Conservation (phyloP, 305 asterid genomes). For the Plantago coronopus region DNA sequence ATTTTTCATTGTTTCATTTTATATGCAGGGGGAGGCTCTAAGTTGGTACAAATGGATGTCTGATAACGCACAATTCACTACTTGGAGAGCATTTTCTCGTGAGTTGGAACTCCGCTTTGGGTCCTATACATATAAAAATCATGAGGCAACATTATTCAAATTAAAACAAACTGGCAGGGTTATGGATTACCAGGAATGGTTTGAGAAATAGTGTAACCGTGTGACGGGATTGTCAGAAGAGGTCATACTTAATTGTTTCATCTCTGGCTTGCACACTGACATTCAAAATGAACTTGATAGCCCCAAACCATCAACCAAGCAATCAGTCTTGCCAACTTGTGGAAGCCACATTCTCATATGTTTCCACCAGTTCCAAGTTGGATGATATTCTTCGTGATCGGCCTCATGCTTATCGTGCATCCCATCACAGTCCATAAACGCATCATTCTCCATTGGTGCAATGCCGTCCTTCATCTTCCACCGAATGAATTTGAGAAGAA, state of each 20-base stretch:
- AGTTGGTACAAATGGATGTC: constrained; percentile 5
- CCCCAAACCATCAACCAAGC: no score
- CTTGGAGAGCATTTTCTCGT: not conserved
- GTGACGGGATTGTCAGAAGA: not conserved
- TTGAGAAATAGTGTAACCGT: not conserved
- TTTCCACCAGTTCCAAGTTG: no score
- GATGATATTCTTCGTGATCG: no score
- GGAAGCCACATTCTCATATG: no score
- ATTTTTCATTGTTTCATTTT: not conserved
- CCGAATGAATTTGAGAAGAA: no score
- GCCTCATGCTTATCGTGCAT: no score
- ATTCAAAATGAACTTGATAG: not conserved
- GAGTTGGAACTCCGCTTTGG: not conserved
- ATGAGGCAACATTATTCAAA: not conserved
- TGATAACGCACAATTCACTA: not conserved
- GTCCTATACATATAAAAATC: not conserved
- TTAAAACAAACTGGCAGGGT: not conserved
- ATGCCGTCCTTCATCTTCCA: no score
- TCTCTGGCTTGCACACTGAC: not conserved
- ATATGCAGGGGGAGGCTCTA: not conserved
- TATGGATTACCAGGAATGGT: not conserved
- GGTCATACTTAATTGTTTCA: no score
- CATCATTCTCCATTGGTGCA: no score
- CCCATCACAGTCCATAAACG: no score
- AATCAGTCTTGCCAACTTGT: no score